Percentiles rank a stretch among this genome's conserved stretches.
Conservation (phyloP, 371 early-diverging fungal genomes). For the Mucor irregularis region DNA sequence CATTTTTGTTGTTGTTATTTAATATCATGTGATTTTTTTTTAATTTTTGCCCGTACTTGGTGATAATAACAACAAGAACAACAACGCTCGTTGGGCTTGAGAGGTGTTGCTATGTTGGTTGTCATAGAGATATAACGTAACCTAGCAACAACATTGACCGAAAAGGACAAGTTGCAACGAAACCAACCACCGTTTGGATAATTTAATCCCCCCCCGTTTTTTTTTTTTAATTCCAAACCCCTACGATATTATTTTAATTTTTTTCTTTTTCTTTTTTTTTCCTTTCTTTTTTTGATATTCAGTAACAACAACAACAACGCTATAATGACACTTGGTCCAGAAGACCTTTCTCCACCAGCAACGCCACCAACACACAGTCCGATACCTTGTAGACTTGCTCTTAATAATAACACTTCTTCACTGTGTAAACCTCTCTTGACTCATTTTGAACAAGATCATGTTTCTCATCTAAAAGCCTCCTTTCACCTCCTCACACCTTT, state of each 20-base stretch:
- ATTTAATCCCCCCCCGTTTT: neutral
- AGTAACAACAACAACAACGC: neutral
- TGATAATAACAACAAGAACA: too few relatives aligned
- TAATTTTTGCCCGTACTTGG: too few relatives aligned
- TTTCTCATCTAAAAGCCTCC: constrained; percentile 32
- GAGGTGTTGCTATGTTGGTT: too few relatives aligned
- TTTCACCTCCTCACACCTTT: constrained; percentile 39
- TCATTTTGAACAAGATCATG: constrained; percentile 24
- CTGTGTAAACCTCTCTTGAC: neutral
- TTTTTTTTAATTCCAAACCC: constrained; percentile 1
- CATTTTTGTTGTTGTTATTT: too few relatives aligned
- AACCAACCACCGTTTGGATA: too few relatives aligned
- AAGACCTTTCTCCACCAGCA: constrained; percentile 48
- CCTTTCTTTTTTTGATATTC: neutral
- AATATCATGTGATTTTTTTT: too few relatives aligned
- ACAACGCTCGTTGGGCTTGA: too few relatives aligned
- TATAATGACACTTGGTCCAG: constrained; percentile 12
- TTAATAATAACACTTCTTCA: constrained; percentile 9
- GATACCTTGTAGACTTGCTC: constrained; percentile 17
- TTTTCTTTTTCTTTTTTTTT: constrained; percentile 4
- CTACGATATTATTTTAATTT: neutral
- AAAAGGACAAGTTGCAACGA: too few relatives aligned
- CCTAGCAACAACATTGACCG: neutral
- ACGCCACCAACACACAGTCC: constrained; percentile 43
- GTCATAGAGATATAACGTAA: too few relatives aligned